Evolutionary conservation across 306 rosid species (phyloP).

Genomic region (Astragalus membranaceus): DNA sequence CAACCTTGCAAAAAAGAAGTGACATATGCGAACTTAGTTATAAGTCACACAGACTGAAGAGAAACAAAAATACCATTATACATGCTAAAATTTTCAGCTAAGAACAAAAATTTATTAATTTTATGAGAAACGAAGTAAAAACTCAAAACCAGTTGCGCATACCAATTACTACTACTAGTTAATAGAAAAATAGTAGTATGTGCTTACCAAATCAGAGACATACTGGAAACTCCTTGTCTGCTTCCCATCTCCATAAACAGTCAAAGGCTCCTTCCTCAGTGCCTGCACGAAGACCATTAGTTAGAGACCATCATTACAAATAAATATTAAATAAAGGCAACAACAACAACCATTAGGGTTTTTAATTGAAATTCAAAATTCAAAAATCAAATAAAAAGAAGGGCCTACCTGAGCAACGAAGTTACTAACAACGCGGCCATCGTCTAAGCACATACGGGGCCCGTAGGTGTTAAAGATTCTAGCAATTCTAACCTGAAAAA

Average conservation of each 20-base stretch:
- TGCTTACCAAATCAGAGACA: slow-evolving; percentile 92
- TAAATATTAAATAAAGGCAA: too few species aligned
- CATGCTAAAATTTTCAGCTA: too few species aligned
- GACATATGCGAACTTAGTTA: background rate
- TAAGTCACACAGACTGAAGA: background rate
- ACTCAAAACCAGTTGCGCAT: background rate
- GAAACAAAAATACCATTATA: too few species aligned
- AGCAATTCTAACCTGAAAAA: slow-evolving; percentile 85
- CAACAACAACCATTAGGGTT: too few species aligned
- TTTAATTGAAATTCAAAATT: too few species aligned
- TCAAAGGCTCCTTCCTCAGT: slow-evolving; percentile 88
- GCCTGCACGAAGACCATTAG: slow-evolving; percentile 56
- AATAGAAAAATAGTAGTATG: background rate
- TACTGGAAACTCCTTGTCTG: slow-evolving; percentile 99
- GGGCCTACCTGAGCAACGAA: slow-evolving; percentile 84
- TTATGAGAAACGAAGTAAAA: slow-evolving; percentile 5
- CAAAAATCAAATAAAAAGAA: background rate
- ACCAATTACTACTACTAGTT: background rate
- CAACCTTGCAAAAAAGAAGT: background rate
- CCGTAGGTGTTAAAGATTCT: slow-evolving; percentile 98
- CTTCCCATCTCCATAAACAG: slow-evolving; percentile 98
- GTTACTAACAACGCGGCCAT: slow-evolving; percentile 97
- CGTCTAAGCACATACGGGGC: slow-evolving; percentile 98
- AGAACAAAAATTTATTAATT: background rate
- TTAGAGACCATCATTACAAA: slow-evolving; percentile 3